Evolutionary conservation across 2,329 filamentous ascomycete genomes (phyloP).

Genomic region (Penicillium fuscoglaucum): DNA sequence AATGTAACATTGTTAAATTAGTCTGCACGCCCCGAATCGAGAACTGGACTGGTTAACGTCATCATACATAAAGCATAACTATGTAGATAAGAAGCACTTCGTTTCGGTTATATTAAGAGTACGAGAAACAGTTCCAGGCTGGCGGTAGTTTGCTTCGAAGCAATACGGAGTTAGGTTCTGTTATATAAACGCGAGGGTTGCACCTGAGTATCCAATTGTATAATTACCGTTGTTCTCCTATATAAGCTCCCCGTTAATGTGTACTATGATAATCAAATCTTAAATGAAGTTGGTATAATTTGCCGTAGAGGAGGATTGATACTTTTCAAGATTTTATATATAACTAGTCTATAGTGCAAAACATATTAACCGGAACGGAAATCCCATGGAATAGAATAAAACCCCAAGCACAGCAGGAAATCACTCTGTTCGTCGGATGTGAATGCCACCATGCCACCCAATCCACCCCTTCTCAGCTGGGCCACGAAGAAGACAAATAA

Average conservation of each 20-base stretch:
- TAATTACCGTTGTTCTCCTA: not conserved
- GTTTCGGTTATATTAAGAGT: not conserved
- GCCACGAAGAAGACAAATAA: slow-evolving; percentile 51
- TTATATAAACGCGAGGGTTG: not conserved
- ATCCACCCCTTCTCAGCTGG: slow-evolving; percentile 61
- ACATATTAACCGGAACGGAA: not conserved
- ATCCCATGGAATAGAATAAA: not conserved
- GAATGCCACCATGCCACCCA: slow-evolving; percentile 61
- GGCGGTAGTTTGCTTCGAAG: not conserved
- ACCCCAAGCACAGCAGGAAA: not conserved
- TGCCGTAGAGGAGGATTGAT: not conserved
- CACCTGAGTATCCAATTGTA: not conserved
- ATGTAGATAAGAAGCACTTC: not conserved
- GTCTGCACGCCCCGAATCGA: not conserved
- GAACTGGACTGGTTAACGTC: not conserved
- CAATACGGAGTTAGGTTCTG: not conserved
- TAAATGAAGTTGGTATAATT: not conserved
- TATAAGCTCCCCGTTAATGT: not conserved
- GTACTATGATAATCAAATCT: not conserved
- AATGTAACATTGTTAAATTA: not conserved
- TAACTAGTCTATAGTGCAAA: not conserved
- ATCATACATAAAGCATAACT: not conserved
- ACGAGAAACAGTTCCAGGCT: not conserved
- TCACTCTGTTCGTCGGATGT: slow-evolving; percentile 33
- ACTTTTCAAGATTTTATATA: not conserved